Base-by-base conservation (phyloP, 768 basidiomycete genomes). In the Sistotremastrum suecicum region DNA sequence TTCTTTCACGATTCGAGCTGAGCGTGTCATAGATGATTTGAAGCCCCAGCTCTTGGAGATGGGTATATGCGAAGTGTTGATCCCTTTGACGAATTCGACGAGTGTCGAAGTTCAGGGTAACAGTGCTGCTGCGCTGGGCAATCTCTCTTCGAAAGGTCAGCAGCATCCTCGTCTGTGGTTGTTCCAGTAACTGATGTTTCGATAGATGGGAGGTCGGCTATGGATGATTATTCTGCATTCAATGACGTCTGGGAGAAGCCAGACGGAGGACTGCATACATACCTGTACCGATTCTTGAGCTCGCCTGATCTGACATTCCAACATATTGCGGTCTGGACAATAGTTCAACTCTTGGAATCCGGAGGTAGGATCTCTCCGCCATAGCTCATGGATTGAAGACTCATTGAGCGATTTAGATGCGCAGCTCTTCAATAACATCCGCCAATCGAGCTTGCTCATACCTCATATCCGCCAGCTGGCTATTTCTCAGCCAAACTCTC, bases 301-400 rank as follows among this genome's bases (percentile, higher is more conserved):
- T 92, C 87, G 57, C 69, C 84, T 5, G 95, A 99, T 57, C 83
- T 88, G 9, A 99, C 95, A 1, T 99, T 99, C 81, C 92, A 97
- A 62, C 95, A 99, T 59, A 99, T 98, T 51, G 95, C 95, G 34
- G 91, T 99, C 39, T 99, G 95, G 95, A 97, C 95, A 0, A 92
- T 98, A 53, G 92, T 97, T 29, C 95, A 99, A 59, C 66, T 99
- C 20, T 71, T 99, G 30, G 95, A 99, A 60, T 94, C 94, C n/a
- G 86, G 88, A 50, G 87, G 84, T 86, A 52, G 38, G 67, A 12
- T 5, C 28, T 31, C 34, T 9, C 3, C 30, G 6, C 40, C 29
- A 32, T 30, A n/a, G 10, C 39, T 31, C 40, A 29, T 33, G 47
- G 37, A 41, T 34, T 50, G 3, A 12, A 8, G 33, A 39, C 28